Conservation (phyloP, 495 filamentous ascomycete species). For the Staphylotrichum longicolle region DNA sequence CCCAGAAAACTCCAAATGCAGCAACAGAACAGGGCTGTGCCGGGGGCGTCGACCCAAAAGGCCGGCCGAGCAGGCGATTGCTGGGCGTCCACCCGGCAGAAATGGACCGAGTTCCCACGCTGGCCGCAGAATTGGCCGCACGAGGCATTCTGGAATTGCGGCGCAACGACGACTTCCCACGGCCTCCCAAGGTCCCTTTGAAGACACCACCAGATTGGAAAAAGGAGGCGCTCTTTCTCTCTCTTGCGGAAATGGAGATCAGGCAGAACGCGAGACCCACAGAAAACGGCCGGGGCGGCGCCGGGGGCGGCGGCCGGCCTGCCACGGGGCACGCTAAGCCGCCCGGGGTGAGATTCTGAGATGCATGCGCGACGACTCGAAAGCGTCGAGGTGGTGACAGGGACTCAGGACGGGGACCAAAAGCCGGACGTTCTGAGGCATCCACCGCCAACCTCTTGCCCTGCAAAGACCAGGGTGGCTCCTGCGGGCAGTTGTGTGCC, state of each 20-base stretch:
- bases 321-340: no score
- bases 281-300: no score
- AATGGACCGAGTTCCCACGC: background rate
- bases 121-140: constrained; percentile 13
- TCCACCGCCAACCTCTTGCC: no score
- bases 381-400: no score
- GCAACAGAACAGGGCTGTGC: constrained; percentile 16
- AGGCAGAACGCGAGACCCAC: no score
- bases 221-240: background rate
- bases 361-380: no score
- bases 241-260: no score
- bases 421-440: background rate
- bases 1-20: background rate
- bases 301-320: no score
- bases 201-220: background rate
- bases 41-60: constrained; percentile 12
- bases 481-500: background rate
- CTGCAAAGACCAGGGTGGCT: background rate
- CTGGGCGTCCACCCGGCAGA: background rate
- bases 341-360: background rate
- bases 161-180: background rate
- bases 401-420: background rate
- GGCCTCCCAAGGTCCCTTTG: background rate
- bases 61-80: constrained; percentile 2
- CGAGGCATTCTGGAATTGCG: constrained; percentile 13